phyloP scores from a whole-genome alignment of 805 yeast genomes.

The Wickerhamiella hasegawae region DNA sequence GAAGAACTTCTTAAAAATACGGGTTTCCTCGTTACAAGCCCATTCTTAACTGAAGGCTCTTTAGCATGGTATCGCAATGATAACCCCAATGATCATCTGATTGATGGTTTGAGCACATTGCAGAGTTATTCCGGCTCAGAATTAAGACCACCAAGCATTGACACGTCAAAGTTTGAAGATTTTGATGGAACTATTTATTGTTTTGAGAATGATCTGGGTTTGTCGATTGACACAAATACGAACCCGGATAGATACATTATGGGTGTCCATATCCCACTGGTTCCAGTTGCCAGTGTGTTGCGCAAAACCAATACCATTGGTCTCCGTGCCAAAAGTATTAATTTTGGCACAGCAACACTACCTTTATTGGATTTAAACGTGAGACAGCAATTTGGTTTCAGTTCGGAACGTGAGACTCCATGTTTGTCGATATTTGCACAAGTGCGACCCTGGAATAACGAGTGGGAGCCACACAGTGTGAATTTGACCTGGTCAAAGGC shows the following conservation, averaged over 20 bases:
- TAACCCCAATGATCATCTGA: background rate
- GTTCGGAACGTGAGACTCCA: background rate
- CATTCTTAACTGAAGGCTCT: background rate
- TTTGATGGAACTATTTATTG: background rate
- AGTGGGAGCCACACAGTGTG: background rate
- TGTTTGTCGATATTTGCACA: background rate
- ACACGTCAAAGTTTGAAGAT: background rate
- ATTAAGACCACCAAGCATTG: background rate
- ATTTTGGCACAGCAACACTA: background rate
- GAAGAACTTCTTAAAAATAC: background rate
- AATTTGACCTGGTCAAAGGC: background rate
- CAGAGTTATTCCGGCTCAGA: background rate
- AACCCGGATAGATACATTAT: background rate
- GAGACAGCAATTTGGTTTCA: background rate
- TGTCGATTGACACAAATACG: background rate
- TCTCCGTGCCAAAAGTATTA: background rate
- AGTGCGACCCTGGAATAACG: background rate
- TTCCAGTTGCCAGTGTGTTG: background rate
- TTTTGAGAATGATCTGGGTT: background rate
- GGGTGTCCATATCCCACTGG: background rate
- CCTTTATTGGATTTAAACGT: background rate
- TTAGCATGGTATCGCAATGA: background rate
- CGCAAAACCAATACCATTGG: background rate
- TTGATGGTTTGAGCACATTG: background rate
- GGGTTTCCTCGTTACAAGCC: background rate